Evolutionary conservation across 345 rosid species (phyloP).

Genomic region (Heritiera littoralis): DNA sequence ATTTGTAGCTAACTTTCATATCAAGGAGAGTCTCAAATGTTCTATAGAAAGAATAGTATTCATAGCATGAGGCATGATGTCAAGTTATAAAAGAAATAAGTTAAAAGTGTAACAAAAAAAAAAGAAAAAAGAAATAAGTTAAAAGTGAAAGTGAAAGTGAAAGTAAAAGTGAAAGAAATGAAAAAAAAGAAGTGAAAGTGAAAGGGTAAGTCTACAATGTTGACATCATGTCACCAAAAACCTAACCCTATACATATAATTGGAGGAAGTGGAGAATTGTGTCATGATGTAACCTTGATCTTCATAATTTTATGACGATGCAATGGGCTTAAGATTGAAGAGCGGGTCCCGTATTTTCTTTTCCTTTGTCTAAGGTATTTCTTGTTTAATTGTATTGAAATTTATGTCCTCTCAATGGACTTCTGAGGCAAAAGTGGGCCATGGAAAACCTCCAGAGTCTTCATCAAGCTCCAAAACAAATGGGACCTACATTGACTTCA

Average conservation of each 20-base stretch:
- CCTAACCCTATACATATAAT: neutral
- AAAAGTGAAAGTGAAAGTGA: no score
- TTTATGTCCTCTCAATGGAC: neutral
- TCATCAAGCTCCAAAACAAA: neutral
- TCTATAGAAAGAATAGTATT: no score
- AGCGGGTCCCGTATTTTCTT: neutral
- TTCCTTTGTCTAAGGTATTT: neutral
- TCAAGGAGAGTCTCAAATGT: no score
- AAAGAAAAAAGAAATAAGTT: no score
- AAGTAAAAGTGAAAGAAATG: no score
- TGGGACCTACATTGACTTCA: neutral
- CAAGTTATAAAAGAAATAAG: no score
- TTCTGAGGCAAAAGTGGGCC: neutral
- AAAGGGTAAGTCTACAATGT: no score
- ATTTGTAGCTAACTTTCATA: no score
- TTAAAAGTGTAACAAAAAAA: no score
- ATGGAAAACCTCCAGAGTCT: neutral
- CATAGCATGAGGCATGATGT: no score
- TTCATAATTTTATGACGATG: neutral
- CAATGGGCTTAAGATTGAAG: neutral
- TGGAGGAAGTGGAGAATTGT: slow-evolving; percentile 20
- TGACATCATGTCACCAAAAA: neutral
- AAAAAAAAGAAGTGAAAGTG: no score
- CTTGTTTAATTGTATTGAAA: neutral
- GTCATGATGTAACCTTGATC: slow-evolving; percentile 15